These are phyloP conservation scores for Coccinonectria pachysandricola DNA, from an alignment of 2,329 filamentous ascomycete species.

Conservation along the genomic window DNA sequence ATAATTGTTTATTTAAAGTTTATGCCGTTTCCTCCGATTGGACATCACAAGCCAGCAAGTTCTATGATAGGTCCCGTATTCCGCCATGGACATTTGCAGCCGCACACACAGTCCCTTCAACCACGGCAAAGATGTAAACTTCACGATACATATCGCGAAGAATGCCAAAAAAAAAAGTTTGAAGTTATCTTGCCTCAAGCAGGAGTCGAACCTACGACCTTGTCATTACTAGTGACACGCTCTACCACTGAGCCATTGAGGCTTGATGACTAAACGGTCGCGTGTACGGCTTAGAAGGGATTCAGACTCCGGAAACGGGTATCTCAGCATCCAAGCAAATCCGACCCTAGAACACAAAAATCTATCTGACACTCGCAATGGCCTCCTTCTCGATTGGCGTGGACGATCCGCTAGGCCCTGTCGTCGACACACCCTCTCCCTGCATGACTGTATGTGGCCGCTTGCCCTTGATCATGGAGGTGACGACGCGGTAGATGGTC, in stretches of 20 bases:
- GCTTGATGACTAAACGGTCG: too few species aligned
- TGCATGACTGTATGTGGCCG: slow-evolving; percentile 6
- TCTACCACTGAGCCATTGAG: slow-evolving; percentile 27
- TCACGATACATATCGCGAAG: too few species aligned
- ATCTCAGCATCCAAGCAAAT: background rate
- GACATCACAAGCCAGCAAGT: too few species aligned
- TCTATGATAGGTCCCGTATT: too few species aligned
- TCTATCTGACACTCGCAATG: slow-evolving; percentile 1
- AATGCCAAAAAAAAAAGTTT: slow-evolving; percentile 2
- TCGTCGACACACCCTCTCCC: slow-evolving; percentile 1
- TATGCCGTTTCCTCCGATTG: too few species aligned
- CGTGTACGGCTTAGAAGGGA: too few species aligned
- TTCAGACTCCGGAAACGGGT: background rate
- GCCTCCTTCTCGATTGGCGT: slow-evolving; percentile 4
- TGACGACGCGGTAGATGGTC: slow-evolving; percentile 28
- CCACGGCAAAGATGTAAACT: too few species aligned
- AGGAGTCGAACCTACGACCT: slow-evolving; percentile 26
- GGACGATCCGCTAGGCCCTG: slow-evolving; percentile 2
- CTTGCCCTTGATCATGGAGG: slow-evolving; percentile 7
- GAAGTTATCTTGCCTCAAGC: slow-evolving; percentile 19
- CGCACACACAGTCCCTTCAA: too few species aligned
- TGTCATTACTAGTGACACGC: slow-evolving; percentile 28
- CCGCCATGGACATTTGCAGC: too few species aligned
- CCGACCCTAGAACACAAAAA: too few species aligned
- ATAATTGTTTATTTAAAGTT: too few species aligned